phyloP scores from a whole-genome alignment of 345 rosid genomes.

The Citrus glauca region DNA sequence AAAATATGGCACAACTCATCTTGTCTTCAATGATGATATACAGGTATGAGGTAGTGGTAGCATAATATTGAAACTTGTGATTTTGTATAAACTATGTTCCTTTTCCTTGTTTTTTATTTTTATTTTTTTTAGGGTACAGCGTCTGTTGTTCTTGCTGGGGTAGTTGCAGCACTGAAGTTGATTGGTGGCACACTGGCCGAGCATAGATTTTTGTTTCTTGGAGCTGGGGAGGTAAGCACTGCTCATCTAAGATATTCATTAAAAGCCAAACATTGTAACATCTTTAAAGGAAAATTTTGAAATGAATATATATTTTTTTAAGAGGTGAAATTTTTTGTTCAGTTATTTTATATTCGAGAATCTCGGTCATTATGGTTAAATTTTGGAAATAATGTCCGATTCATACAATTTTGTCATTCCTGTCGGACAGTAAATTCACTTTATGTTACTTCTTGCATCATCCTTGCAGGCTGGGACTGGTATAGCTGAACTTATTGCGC shows the following conservation, averaged over 20 bases:
- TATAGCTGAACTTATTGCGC: constrained; percentile 93
- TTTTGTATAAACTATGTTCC: not conserved
- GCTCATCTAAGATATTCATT: not conserved
- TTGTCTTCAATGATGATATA: constrained; percentile 95
- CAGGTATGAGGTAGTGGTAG: constrained; percentile 42
- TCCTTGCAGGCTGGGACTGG: constrained; percentile 92
- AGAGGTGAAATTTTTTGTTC: not conserved
- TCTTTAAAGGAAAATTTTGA: not conserved
- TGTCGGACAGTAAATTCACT: not conserved
- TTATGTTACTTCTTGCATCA: not conserved
- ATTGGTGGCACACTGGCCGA: constrained; percentile 62
- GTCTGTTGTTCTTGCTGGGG: constrained; percentile 87
- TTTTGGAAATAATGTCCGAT: not conserved
- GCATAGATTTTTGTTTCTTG: constrained; percentile 85
- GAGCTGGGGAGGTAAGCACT: constrained; percentile 88
- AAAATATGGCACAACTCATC: constrained; percentile 70
- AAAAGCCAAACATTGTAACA: not conserved
- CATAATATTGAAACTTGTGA: not conserved
- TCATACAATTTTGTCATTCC: not conserved
- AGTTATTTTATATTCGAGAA: not conserved
- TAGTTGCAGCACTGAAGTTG: constrained; percentile 73
- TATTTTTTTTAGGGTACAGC: constrained; percentile 74
- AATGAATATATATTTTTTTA: not conserved
- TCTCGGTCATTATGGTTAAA: not conserved
- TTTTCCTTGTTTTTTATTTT: too few relatives aligned